Evolutionary conservation across 768 basidiomycete genomes (phyloP).

Genomic region (Daedalea quercina): DNA sequence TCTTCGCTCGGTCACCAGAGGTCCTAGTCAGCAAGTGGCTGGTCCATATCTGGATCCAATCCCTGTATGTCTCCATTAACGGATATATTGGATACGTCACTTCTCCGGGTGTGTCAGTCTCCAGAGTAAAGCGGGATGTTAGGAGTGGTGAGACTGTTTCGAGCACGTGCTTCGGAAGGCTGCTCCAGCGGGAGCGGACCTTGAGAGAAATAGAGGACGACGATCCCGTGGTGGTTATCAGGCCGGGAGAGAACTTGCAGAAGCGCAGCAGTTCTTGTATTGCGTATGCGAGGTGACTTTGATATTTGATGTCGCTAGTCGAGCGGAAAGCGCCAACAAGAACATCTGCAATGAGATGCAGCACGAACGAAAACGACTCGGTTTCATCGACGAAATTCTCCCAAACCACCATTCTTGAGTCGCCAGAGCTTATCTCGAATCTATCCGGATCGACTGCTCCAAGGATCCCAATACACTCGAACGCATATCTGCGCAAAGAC

Average conservation of each 20-base stretch:
- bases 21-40: conserved; percentile 67
- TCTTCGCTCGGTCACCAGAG: conserved; percentile 48
- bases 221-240: conserved; percentile 45
- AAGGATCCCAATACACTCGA: conserved; percentile 85
- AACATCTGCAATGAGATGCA: conserved; percentile 80
- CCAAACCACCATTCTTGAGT: conserved; percentile 63
- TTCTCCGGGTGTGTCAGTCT: conserved; percentile 23
- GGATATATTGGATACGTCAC: conserved; percentile 74
- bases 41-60: conserved; percentile 94
- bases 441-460: conserved; percentile 96
- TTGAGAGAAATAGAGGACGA: conserved; percentile 49
- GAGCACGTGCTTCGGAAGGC: conserved; percentile 72
- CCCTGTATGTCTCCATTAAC: conserved; percentile 73
- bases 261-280: conserved; percentile 88
- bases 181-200: conserved; percentile 72
- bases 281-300: conserved; percentile 80
- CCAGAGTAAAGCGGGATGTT: conserved; percentile 49
- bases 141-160: conserved; percentile 85
- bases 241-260: conserved; percentile 78
- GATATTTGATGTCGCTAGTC: conserved; percentile 90
- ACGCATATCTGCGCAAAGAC: conserved; percentile 60
- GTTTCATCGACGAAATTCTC: conserved; percentile 75
- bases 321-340: conserved; percentile 88
- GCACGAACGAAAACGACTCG: conserved; percentile 72
- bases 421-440: conserved; percentile 56